Percentiles rank a stretch among this genome's conserved stretches.
These are phyloP conservation scores for Saposhnikovia divaricata DNA, from an alignment of 129 eudicot genomes.

Conservation along the genomic window DNA sequence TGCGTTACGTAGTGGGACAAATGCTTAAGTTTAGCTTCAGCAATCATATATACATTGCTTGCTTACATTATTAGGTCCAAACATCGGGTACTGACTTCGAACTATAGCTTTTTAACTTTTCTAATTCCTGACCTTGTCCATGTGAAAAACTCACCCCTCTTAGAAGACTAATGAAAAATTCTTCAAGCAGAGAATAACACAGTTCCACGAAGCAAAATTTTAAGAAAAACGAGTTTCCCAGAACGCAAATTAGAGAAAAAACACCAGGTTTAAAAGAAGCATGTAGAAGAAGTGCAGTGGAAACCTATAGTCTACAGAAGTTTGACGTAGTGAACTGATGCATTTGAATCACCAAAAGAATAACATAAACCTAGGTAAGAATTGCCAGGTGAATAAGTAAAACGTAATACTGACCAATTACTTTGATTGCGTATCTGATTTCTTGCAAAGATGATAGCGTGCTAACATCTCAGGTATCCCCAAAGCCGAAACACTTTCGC, in stretches of 20 bases:
- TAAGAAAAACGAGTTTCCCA: background rate
- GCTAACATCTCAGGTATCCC: conserved; percentile 49
- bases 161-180: background rate
- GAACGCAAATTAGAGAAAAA: background rate
- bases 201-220: background rate
- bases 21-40: background rate
- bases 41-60: background rate
- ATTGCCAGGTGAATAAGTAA: background rate
- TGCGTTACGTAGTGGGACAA: background rate
- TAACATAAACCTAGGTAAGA: background rate
- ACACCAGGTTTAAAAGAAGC: background rate
- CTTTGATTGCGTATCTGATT: conserved; percentile 20
- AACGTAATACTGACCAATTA: conserved; percentile 26
- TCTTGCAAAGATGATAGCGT: conserved; percentile 38
- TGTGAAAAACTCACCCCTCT: background rate
- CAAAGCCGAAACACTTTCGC: conserved; percentile 44
- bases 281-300: background rate
- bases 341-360: background rate
- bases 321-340: background rate
- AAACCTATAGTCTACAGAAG: background rate
- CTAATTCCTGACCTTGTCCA: background rate
- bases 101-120: background rate
- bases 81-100: background rate
- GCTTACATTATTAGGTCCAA: background rate
- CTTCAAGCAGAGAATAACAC: background rate